Evolutionary conservation across 2,329 filamentous ascomycete species (phyloP).

Genomic region (Sporothrix pseudoabietina): DNA sequence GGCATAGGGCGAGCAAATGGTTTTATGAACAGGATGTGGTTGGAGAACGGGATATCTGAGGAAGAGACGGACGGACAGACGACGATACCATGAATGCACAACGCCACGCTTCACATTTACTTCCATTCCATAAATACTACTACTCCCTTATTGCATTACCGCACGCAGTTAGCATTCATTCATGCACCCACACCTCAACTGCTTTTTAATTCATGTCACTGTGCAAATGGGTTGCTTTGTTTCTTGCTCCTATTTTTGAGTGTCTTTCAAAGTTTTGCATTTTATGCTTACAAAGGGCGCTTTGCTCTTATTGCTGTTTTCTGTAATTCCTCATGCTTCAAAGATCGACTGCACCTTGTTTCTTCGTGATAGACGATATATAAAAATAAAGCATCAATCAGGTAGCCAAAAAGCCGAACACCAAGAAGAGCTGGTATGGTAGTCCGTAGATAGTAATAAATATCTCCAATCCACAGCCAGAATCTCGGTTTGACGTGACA

Average conservation of each 20-base stretch:
- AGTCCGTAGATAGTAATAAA: too few species aligned
- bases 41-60: constrained; percentile 13
- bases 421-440: too few species aligned
- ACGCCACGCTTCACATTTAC: constrained; percentile 20
- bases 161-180: constrained; percentile 22
- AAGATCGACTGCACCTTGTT: background rate
- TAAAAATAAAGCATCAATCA: background rate
- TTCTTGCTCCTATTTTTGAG: background rate
- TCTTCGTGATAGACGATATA: background rate
- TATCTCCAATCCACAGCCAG: too few species aligned
- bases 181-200: background rate
- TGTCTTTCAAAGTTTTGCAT: background rate
- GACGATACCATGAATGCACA: constrained; percentile 30
- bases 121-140: constrained; percentile 24
- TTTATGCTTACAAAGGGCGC: background rate
- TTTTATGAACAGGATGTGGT: background rate
- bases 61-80: constrained; percentile 24
- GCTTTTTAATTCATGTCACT: background rate
- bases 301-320: background rate
- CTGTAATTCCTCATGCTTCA: background rate
- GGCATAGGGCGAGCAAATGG: background rate
- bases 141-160: background rate
- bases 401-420: background rate
- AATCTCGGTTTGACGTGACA: too few species aligned
- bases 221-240: background rate